Evolutionary conservation across 2,329 filamentous ascomycete species (phyloP), one percentile per base, ranked within the genome.

Genomic region (Hymenoscyphus repandus): DNA sequence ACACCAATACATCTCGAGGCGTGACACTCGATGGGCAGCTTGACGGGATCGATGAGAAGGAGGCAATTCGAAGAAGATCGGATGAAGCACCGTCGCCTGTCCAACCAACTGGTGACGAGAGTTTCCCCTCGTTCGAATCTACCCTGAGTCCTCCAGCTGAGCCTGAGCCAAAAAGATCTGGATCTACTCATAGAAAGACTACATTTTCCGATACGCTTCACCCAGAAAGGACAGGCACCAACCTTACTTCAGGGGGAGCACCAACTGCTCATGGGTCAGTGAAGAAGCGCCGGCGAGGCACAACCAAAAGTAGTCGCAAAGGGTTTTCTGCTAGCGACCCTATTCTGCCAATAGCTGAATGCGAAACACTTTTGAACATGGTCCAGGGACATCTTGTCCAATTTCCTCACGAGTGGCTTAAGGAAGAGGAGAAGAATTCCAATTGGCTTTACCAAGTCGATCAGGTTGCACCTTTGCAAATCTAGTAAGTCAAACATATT

Each of bases 381-480:
- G 79, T 93, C 22, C 92, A 97, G 68, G 93, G 93, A 1, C 84
- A 91, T 66, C 69, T 99, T 47, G 91, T 99, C 22, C 74, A 89
- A 57, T 99, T 95, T 75, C 93, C 93, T 5, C 96, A 97, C 69
- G 90, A 99, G 64, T 99, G 95, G 90, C 80, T 96, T 48, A 80
- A 87, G 61, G 87, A 85, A 50, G 93, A 97, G 71, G 93, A 97
- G 73, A 82, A 85, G 64, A 91, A 90, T 58, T 89, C 90, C 50
- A 95, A 96, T 66, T 99, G 93, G 93, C 79, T 96, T 56, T 97
- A 96, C 71, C 90, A 92, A 65, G 89, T 97, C 50, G 93, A 99
- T 69, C 86, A 95, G 69, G 85, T 99, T 66, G 95, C 93, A 62
- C 93, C 93, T 50, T 76, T 99, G 70, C 90, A 96, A 72, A 97